Percentiles rank a stretch among this genome's conserved stretches.
These are phyloP conservation scores for Neurospora crassa DNA, from an alignment of 2,329 filamentous ascomycete genomes.

Conservation along the genomic window DNA sequence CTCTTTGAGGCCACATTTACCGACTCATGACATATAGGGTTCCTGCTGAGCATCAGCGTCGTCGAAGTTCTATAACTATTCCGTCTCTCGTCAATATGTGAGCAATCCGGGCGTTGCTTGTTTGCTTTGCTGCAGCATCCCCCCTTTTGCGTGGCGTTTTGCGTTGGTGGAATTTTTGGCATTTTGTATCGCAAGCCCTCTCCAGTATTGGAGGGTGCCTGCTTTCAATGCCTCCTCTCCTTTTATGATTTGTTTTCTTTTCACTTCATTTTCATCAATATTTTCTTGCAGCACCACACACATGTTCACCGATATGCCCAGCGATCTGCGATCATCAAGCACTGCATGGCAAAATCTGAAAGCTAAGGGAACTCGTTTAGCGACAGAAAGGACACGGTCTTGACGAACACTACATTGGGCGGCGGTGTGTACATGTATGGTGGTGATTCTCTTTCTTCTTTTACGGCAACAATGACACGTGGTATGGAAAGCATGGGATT, in stretches of 20 bases:
- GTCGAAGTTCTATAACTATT: conserved; percentile 8
- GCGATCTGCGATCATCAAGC: background rate
- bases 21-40: background rate
- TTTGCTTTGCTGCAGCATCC: background rate
- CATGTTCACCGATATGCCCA: background rate
- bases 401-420: background rate
- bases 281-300: background rate
- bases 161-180: background rate
- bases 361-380: background rate
- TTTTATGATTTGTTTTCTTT: background rate
- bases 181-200: background rate
- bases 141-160: background rate
- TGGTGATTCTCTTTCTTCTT: background rate
- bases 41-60: conserved; percentile 7
- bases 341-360: background rate
- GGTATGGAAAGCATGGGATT: background rate
- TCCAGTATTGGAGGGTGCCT: background rate
- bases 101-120: background rate
- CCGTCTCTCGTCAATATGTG: background rate
- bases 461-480: background rate
- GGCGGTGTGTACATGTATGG: background rate
- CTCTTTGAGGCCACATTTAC: background rate
- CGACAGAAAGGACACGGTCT: background rate
- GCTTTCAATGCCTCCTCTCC: background rate
- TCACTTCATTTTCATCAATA: background rate